phyloP scores from a whole-genome alignment of 768 basidiomycete species.

The Psilocybe subaeruginosa region DNA sequence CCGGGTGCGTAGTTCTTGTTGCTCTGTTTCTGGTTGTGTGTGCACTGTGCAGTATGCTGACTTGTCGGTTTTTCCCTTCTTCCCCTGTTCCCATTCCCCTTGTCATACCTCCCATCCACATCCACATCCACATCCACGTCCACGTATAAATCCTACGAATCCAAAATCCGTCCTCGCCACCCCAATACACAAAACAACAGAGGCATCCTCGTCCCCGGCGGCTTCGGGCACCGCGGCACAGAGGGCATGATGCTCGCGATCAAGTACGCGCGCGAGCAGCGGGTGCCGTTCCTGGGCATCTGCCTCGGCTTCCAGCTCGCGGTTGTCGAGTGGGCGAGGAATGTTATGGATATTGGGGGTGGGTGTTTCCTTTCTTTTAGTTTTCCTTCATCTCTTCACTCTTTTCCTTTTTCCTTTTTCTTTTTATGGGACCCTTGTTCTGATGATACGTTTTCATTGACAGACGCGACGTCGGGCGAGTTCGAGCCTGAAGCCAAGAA shows the following conservation, averaged over 20 bases:
- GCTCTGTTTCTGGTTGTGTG: not conserved
- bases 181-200: conserved; percentile 35
- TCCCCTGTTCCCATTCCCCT: not conserved
- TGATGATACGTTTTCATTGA: not conserved
- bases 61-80: conserved; percentile 4
- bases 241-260: conserved; percentile 99
- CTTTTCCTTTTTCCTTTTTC: too few species aligned
- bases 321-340: conserved; percentile 92
- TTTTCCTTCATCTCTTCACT: too few species aligned
- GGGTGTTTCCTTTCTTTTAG: conserved; percentile 24
- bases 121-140: too few species aligned
- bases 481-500: conserved; percentile 64
- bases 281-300: conserved; percentile 93
- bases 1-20: conserved; percentile 57
- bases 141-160: too few species aligned
- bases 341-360: conserved; percentile 76
- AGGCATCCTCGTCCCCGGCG: conserved; percentile 96
- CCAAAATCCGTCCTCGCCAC: too few species aligned
- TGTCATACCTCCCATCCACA: too few species aligned
- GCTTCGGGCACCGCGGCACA: conserved; percentile 91
- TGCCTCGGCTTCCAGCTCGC: conserved; percentile 98
- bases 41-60: too few species aligned
- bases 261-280: conserved; percentile 95
- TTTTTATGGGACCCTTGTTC: too few species aligned
- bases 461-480: conserved; percentile 88